Evolutionary conservation across 2,329 filamentous ascomycete species (phyloP).

Genomic region (Sporothrix dimorphospora): DNA sequence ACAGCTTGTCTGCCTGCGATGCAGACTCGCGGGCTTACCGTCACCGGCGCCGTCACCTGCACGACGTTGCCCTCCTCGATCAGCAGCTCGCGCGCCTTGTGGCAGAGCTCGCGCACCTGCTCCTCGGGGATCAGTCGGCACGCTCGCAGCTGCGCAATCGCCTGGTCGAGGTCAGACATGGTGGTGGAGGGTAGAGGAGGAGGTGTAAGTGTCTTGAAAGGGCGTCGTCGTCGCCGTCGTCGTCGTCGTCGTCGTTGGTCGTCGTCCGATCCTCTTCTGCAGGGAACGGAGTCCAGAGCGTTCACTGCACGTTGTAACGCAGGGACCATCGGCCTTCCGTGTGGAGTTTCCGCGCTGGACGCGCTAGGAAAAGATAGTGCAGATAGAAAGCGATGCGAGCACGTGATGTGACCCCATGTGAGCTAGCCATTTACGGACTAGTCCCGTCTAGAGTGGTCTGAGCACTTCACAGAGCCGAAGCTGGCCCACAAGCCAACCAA

Average conservation of each 20-base stretch:
- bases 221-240: neutral
- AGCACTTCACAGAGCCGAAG: constrained; percentile 3
- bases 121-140: constrained; percentile 95
- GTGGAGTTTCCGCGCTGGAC: neutral
- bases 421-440: neutral
- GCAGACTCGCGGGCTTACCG: constrained; percentile 56
- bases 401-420: neutral
- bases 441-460: neutral
- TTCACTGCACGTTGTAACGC: too few relatives aligned
- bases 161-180: constrained; percentile 96
- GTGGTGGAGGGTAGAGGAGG: constrained; percentile 29
- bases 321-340: neutral
- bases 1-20: neutral
- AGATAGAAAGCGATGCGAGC: neutral
- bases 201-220: neutral
- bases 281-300: too few relatives aligned
- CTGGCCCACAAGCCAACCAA: constrained; percentile 29
- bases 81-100: constrained; percentile 92
- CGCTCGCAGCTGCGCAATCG: constrained; percentile 91
- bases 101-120: constrained; percentile 94
- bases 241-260: neutral
- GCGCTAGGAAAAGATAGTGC: constrained; percentile 19
- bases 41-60: constrained; percentile 91
- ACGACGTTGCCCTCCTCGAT: constrained; percentile 99
- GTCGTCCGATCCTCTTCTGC: too few relatives aligned